Evolutionary conservation across 768 basidiomycete genomes (phyloP).

Genomic region (Favolaschia claudopus): DNA sequence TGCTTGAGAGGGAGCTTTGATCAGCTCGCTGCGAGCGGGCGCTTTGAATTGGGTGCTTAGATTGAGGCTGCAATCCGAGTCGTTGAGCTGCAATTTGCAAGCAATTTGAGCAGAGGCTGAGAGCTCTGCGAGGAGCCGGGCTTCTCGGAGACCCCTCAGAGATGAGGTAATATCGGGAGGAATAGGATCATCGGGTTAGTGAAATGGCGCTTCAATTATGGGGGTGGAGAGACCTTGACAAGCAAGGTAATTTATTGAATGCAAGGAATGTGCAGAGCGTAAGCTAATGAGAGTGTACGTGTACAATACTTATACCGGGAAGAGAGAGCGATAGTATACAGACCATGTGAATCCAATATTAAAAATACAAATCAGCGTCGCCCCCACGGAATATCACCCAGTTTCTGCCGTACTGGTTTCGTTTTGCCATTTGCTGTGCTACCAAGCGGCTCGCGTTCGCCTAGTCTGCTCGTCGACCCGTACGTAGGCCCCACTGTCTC

Average conservation of each 20-base stretch:
- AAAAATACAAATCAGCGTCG: constrained; percentile 22
- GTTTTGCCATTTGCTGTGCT: constrained; percentile 41
- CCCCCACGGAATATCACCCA: constrained; percentile 71
- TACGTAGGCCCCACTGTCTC: constrained; percentile 53
- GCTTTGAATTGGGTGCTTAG: too few relatives aligned
- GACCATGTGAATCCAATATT: constrained; percentile 14
- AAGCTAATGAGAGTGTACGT: constrained; percentile 24
- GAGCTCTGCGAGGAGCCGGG: too few relatives aligned
- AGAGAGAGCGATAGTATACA: constrained; percentile 24
- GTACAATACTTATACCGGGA: constrained; percentile 27
- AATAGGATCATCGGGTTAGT: too few relatives aligned
- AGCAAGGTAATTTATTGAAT: constrained; percentile 11
- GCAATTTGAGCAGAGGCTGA: too few relatives aligned
- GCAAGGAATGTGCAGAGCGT: constrained; percentile 15
- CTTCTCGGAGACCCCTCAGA: too few relatives aligned
- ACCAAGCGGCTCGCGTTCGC: constrained; percentile 19
- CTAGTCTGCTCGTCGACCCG: constrained; percentile 20
- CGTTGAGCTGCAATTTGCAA: too few relatives aligned
- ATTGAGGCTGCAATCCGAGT: too few relatives aligned
- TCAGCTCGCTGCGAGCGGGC: too few relatives aligned
- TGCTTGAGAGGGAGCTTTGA: too few relatives aligned
- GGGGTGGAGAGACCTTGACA: too few relatives aligned
- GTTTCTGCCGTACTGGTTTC: constrained; percentile 55
- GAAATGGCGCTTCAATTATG: too few relatives aligned
- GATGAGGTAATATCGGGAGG: too few relatives aligned